phyloP scores from a whole-genome alignment of 306 rosid species.

The Trifolium fragiferum region DNA sequence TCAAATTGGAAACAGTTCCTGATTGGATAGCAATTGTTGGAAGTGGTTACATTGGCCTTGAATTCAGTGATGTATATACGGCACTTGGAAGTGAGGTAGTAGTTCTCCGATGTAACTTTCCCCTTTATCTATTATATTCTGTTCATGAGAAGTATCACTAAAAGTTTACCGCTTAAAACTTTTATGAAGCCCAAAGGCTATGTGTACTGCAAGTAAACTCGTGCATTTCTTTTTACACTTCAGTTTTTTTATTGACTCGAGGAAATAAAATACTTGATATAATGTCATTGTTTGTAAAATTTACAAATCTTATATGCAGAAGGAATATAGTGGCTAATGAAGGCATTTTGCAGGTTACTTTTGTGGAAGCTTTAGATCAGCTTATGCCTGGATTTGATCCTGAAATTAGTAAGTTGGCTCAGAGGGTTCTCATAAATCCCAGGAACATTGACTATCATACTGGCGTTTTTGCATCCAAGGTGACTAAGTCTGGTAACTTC shows the following conservation, averaged over 20 bases:
- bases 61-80: constrained; percentile 97
- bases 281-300: constrained; percentile 30
- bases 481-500: constrained; percentile 44
- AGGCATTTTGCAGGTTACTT: constrained; percentile 76
- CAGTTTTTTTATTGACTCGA: neutral
- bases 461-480: constrained; percentile 97
- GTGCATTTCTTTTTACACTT: neutral
- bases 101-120: constrained; percentile 27
- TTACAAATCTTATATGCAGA: constrained; percentile 6
- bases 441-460: constrained; percentile 88
- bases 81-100: constrained; percentile 98
- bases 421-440: constrained; percentile 91
- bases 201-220: neutral
- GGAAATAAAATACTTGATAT: neutral
- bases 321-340: constrained; percentile 34
- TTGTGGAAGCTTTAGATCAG: constrained; percentile 94
- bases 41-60: constrained; percentile 99
- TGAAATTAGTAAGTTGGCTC: constrained; percentile 96
- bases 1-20: constrained; percentile 92
- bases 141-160: constrained; percentile 16
- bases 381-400: constrained; percentile 99
- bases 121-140: constrained; percentile 15
- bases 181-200: neutral
- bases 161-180: neutral
- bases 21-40: constrained; percentile 99